phyloP scores from a whole-genome alignment of 768 basidiomycete genomes.

The Boletus patriciae region DNA sequence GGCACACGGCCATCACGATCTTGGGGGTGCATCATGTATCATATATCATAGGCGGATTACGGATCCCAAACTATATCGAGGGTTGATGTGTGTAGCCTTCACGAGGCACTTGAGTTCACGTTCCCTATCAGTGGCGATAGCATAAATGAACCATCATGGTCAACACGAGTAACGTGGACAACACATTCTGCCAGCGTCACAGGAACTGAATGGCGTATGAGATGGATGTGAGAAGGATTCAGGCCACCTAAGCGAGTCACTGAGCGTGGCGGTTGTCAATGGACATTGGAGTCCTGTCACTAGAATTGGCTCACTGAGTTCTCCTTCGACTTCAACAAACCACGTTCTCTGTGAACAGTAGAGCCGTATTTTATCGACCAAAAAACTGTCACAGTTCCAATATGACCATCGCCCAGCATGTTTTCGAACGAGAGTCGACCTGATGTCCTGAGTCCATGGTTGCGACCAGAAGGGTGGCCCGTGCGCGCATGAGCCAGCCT shows the following conservation, averaged over 20 bases:
- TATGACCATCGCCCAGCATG: too few species aligned
- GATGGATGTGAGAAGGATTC: neutral
- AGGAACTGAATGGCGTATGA: neutral
- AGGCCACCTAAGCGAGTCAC: neutral
- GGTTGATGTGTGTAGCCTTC: neutral
- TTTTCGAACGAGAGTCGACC: too few species aligned
- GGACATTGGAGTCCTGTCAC: too few species aligned
- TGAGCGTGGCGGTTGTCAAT: too few species aligned
- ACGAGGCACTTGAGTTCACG: neutral
- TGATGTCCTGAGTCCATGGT: too few species aligned
- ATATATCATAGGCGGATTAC: neutral
- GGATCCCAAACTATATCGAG: conserved; percentile 1
- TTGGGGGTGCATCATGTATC: neutral
- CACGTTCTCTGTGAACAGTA: too few species aligned
- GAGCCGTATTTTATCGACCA: too few species aligned
- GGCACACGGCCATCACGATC: neutral
- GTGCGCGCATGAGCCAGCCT: too few species aligned
- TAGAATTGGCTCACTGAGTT: too few species aligned
- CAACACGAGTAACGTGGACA: neutral
- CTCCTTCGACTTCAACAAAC: too few species aligned
- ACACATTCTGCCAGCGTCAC: neutral
- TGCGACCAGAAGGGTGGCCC: too few species aligned
- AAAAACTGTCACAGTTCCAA: too few species aligned
- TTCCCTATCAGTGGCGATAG: neutral
- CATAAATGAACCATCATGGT: neutral